These are phyloP conservation scores for Lichtheimia hyalospora DNA, from an alignment of 371 early-diverging fungal species.

Conservation along the genomic window DNA sequence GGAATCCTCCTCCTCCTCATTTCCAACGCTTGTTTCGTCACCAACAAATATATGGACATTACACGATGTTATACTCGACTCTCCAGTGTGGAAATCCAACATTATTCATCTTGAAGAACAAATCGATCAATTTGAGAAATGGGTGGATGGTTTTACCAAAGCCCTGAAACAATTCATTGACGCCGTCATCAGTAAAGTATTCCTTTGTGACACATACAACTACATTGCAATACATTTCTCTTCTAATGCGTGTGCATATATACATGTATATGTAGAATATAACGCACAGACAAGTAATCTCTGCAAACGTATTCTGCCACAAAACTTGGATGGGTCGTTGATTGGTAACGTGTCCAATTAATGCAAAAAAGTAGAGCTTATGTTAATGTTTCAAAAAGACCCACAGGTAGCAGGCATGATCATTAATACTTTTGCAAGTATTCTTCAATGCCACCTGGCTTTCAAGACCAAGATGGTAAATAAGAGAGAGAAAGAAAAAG, in stretches of 20 bases:
- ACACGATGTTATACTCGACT: slow-evolving; percentile 58
- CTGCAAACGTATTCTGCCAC: slow-evolving; percentile 31
- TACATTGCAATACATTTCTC: too few species aligned
- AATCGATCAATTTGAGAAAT: slow-evolving; percentile 63
- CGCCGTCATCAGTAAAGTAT: slow-evolving; percentile 36
- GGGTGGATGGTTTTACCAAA: slow-evolving; percentile 57
- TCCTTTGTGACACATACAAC: too few species aligned
- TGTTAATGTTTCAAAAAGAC: slow-evolving; percentile 18
- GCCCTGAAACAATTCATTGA: slow-evolving; percentile 43
- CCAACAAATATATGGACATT: slow-evolving; percentile 37
- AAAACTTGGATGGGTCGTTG: slow-evolving; percentile 31
- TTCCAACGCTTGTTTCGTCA: slow-evolving; percentile 20
- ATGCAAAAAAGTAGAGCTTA: neutral
- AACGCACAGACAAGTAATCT: slow-evolving; percentile 33
- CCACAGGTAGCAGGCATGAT: slow-evolving; percentile 34
- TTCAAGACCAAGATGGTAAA: slow-evolving; percentile 52
- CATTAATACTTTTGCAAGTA: slow-evolving; percentile 39
- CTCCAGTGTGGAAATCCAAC: slow-evolving; percentile 68
- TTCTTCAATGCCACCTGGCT: slow-evolving; percentile 47
- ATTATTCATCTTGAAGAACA: slow-evolving; percentile 67
- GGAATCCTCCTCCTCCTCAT: neutral
- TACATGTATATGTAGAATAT: slow-evolving; percentile 20
- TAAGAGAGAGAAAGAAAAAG: slow-evolving; percentile 16
- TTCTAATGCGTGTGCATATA: too few species aligned
- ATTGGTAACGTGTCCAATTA: slow-evolving; percentile 27